These are phyloP conservation scores for Trametes villosa DNA, from an alignment of 768 basidiomycete species.

Conservation along the genomic window DNA sequence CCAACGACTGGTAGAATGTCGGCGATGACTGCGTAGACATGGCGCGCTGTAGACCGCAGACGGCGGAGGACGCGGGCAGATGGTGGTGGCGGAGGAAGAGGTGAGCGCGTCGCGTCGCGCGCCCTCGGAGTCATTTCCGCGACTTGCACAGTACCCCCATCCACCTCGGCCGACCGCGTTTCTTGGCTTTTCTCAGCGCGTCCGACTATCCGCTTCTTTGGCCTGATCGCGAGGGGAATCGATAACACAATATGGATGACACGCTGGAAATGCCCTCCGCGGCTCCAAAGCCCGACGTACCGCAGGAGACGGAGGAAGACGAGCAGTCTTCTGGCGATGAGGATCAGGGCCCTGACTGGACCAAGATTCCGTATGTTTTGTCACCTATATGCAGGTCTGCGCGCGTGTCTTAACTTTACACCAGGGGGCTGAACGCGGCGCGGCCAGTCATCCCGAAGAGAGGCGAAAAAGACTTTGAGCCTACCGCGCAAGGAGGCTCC, in stretches of 20 bases:
- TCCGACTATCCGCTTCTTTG: neutral
- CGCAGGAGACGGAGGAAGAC: slow-evolving; percentile 46
- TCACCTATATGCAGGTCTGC: neutral
- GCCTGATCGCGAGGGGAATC: neutral
- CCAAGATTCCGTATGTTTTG: slow-evolving; percentile 63
- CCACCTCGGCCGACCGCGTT: slow-evolving; percentile 2
- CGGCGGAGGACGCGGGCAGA: neutral
- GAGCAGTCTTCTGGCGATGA: slow-evolving; percentile 70
- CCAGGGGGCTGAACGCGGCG: slow-evolving; percentile 25
- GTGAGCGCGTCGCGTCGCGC: slow-evolving; percentile 4
- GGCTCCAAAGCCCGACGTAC: slow-evolving; percentile 32
- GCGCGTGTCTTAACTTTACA: neutral
- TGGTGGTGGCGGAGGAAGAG: neutral
- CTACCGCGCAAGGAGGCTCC: slow-evolving; percentile 63
- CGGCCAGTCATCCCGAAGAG: slow-evolving; percentile 89
- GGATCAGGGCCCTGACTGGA: slow-evolving; percentile 82
- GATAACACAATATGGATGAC: slow-evolving; percentile 57
- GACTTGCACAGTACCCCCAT: neutral
- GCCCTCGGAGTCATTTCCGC: slow-evolving; percentile 4
- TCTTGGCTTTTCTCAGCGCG: neutral
- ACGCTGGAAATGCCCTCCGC: slow-evolving; percentile 51
- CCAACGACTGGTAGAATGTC: slow-evolving; percentile 38
- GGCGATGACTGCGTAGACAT: slow-evolving; percentile 25
- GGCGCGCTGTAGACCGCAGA: neutral
- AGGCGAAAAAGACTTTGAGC: slow-evolving; percentile 98